Evolutionary conservation across 225 moss, liverwort and hornwort genomes (phyloP), one percentile per base, ranked within the genome.

Genomic region (Physcomitrellopsis africana): DNA sequence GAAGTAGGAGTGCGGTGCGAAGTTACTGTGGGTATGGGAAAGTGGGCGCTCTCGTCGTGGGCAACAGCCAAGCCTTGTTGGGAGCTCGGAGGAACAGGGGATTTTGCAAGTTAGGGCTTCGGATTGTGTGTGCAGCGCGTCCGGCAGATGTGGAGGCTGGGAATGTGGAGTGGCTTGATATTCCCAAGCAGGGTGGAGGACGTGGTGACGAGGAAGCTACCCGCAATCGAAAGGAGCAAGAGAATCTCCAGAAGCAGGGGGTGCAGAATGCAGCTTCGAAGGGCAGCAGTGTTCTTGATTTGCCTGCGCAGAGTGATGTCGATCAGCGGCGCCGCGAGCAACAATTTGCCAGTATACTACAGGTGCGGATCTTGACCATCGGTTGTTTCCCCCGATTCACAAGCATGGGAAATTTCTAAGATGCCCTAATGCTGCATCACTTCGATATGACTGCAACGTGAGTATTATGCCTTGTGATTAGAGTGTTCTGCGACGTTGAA

Each of bases 321-420:
- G 86, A 89, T 78, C 83, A 79, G 67, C 75, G 19, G 42, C 89
- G 89, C 37, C 78, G 86, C 22, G 89, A 89, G 65, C 52, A 89
- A 8, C 83, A 89, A 1, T 86, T 89, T 62, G 83, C 86, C 41
- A 86, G 65, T 51, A 86, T 89, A 72, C 83, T 89, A 17, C 81
- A 86, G 83, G 89, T 86, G 17, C 19, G 69, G 15, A 17, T 45
- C 54, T 62, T 16, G 49, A 41, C 62, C 16, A 6, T 11, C 4
- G 8, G 29, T 43, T 16, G 15, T 15, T 12, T 52, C 14, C 49
- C 59, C 3, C 3, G 1, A 18, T 46, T 41, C 65, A 16, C 5
- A 27, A 54, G 69, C 68, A 51, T 51, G 26, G 17, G 26, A 17
- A 57, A 42, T n/a, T 51, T 16, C 51, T 8, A 4, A 29, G 27